Base-by-base conservation (phyloP, 1,139 yeast genomes). In the Taphrina flavorubra region DNA sequence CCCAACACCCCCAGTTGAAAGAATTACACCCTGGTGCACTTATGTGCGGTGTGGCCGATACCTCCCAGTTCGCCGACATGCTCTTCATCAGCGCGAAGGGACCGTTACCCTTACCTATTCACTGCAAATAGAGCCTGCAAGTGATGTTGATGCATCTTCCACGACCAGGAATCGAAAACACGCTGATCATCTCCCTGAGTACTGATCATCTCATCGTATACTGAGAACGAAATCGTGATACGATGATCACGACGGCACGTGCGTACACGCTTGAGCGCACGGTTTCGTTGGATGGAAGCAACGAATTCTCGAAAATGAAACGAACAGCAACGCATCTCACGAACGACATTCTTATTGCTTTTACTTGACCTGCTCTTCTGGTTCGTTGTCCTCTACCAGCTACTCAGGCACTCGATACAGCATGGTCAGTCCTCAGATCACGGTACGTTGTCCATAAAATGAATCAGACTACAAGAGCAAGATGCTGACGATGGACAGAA, bases 401-500 rank as follows among this genome's bases (percentile, higher is more conserved):
- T 10, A 39, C 11, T 39, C 42, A 39, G 6, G 42, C 42, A 39
- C 31, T 39, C 42, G 14, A 39, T 39, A 39, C 47, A 40, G n/a
- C 14, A 58, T 58, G 62, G 62, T 58, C 53, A 58, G 46, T 25
- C 62, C 62, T n/a, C 62, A 58, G 18, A 58, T 58, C 53, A 58
- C 62, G 36, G 62, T 58, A 58, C 8, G 62, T 44, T 10, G n/a
- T 31, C 13, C 18, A 13, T 16, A 44, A 13, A 16, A 7, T n/a
- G 47, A 6, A 44, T 11, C 3, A 36, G 2, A 55, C 51, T 14
- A 16, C 36, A 36, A 34, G 34, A 40, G 31, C 69, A 68, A 60
- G 25, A 66, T 47, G 31, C 42, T 39, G 42, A 46, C 25, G 31
- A 46, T 4, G 4, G 11, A 18, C 53, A 64, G 51, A 92, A 94